These are phyloP conservation scores for Torrubiellomyces zombiae DNA, from an alignment of 2,329 filamentous ascomycete species.

Conservation along the genomic window DNA sequence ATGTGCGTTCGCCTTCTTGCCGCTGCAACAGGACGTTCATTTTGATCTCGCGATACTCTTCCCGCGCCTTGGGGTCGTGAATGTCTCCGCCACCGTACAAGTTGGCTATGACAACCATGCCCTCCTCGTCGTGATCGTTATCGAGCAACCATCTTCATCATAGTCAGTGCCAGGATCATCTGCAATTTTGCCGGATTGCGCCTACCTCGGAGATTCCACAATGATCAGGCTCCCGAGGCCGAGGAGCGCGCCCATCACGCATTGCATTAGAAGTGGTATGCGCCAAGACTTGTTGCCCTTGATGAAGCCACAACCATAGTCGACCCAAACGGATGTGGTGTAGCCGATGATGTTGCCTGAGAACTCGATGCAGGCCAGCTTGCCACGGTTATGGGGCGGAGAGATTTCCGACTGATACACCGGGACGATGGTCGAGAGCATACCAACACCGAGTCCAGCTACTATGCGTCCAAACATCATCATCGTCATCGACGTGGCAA, in stretches of 20 bases:
- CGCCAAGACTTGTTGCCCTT: slow-evolving; percentile 77
- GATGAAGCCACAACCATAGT: slow-evolving; percentile 93
- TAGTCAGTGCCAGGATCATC: too few species aligned
- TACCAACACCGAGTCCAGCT: slow-evolving; percentile 73
- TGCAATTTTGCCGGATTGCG: too few species aligned
- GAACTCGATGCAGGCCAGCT: slow-evolving; percentile 94
- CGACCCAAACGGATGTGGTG: slow-evolving; percentile 92
- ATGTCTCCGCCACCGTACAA: slow-evolving; percentile 92
- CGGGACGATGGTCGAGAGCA: slow-evolving; percentile 80
- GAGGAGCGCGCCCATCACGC: slow-evolving; percentile 78
- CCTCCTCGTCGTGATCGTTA: slow-evolving; percentile 95
- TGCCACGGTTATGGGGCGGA: slow-evolving; percentile 87
- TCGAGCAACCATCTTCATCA: slow-evolving; percentile 76
- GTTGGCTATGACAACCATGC: slow-evolving; percentile 95
- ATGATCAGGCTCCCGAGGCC: slow-evolving; percentile 80
- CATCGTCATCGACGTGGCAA: slow-evolving; percentile 70
- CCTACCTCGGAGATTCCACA: slow-evolving; percentile 83
- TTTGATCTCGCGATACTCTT: slow-evolving; percentile 97
- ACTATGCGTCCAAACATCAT: slow-evolving; percentile 76
- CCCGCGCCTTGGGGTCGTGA: slow-evolving; percentile 77
- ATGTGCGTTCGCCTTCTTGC: slow-evolving; percentile 86
- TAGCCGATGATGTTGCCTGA: slow-evolving; percentile 95
- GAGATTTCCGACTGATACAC: slow-evolving; percentile 94
- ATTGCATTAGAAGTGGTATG: slow-evolving; percentile 78
- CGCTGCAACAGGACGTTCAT: slow-evolving; percentile 89